Base-by-base conservation (phyloP, 768 basidiomycete species). In the Mycena rosella region DNA sequence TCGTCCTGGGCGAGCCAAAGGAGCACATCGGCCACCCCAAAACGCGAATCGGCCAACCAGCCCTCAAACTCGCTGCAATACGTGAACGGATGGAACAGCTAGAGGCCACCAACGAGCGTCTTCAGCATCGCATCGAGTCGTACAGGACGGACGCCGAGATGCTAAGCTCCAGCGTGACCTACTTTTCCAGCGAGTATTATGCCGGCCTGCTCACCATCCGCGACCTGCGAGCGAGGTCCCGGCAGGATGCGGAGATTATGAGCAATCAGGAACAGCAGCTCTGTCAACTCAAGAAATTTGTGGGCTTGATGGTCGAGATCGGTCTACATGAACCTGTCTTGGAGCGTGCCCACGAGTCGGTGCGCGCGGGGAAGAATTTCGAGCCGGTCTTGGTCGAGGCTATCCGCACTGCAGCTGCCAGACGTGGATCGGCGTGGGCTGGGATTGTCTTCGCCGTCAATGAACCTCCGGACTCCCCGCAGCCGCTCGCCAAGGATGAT, bases 361-460 rank as follows among this genome's bases (percentile, higher is more conserved):
- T 82, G 10, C 69, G 74, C 29, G 72, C 73, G 9, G 82, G 81
- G 36, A 72, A 73, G 24, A 69, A 76, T 42, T 72, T 83, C 4
- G 85, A 87, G 47, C 77, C 83, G 22, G 80, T 81, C 2, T 73
- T 88, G 29, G 76, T 85, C 24, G 73, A 81, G 17, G 80, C 85
- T 2, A 84, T 87, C 64, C 79, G 77, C 64, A 76, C 78, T 49
- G 85, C 86, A 9, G 78, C 82, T 40, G 71, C 79, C 10, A 78
- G 79, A 32, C 73, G 74, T n/a, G 75, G 69, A 32, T 78, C 82
- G 20, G 76, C 82, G n/a, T 85, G 86, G 81, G 77, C 84, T 13
- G 80, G 71, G 34, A 79, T 86, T 55, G 75, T 82, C 13, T 77
- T 81, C 18, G 38, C 61, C 24, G 53, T 54, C 57, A 73, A 75